Base-by-base conservation (phyloP, 2,329 filamentous ascomycete species). In the Aspergillus jensenii region DNA sequence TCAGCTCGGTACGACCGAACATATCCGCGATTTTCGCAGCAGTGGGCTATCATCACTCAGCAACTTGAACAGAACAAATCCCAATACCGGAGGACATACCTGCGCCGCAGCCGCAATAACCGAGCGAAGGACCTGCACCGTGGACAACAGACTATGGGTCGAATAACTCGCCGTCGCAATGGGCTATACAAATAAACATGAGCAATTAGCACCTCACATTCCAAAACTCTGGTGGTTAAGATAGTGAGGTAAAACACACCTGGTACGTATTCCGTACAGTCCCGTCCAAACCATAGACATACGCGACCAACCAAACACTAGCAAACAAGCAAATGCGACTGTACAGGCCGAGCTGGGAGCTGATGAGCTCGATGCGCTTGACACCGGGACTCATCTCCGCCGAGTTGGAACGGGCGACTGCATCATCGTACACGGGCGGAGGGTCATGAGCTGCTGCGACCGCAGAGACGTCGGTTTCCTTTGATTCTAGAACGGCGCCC, bases 1-100 rank as follows among this genome's bases (percentile, higher is more conserved):
- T 77, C 35, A 87, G 74, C 67, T 88, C 84, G 19, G 84, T 77
- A 58, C 86, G 79, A 19, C 86, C 86, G 63, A 88, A 86, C 9
- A 87, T 82, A 63, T 85, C 86, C 17, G 85, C 83, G 56, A 88
- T 78, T 63, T 87, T 87, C 9, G 84, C 85, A 0, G 82, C 82
- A 0, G 85, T 82, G 31, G 78, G 85, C 74, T 85, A 73, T 4
- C 4, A 27, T 50, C 5, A 25, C 25, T 15, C 8, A 39, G 4
- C 14, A 31, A 4, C n/a, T 25, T 8, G 21, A 4, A 19, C 23
- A n/a, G 27, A 49, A 39, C 6, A 7, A 6, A n/a, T 37, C 6
- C 5, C 35, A 37, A n/a, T 6, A 37, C 5, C 15, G 35, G 12
- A 37, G 35, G 4, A n/a, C 27, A 49, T 76, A 74, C 72, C 67